A percentile compares a stretch with the other conserved stretches of the same genome.
Conservation (phyloP, 2,329 filamentous ascomycete species). For the Cytospora chrysosperma region DNA sequence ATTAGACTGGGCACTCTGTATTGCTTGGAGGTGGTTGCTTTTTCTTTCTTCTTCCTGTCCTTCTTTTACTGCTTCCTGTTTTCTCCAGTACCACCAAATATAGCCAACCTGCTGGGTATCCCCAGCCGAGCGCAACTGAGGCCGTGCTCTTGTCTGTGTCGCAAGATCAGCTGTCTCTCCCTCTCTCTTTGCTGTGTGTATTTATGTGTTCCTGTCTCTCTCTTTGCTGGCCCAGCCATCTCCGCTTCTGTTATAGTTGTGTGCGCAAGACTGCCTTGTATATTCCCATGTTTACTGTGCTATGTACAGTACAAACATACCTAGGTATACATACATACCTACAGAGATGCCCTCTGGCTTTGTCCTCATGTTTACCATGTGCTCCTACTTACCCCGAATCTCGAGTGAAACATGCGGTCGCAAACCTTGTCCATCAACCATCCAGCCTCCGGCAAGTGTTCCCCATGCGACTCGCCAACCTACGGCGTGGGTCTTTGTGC, state of each 20-base stretch:
- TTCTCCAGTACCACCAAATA: background rate
- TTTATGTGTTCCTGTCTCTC: background rate
- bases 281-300: background rate
- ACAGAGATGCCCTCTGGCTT: conserved; percentile 1
- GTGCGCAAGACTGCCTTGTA: background rate
- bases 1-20: background rate
- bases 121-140: conserved; percentile 9
- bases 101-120: background rate
- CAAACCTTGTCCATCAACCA: conserved; percentile 17
- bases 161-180: background rate
- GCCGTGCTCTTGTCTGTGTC: background rate
- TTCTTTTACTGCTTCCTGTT: background rate
- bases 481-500: conserved; percentile 12
- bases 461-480: conserved; percentile 1
- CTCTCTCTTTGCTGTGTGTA: conserved; percentile 1
- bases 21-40: background rate
- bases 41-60: background rate
- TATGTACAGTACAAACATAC: background rate
- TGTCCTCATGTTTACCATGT: background rate
- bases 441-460: conserved; percentile 2
- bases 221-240: background rate
- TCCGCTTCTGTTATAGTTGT: conserved; percentile 1
- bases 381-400: conserved; percentile 16
- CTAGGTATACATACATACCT: background rate
- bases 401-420: conserved; percentile 19